Evolutionary conservation across 805 yeast genomes (phyloP), one percentile per base, ranked within the genome.

Genomic region (Metschnikowia colocasiae): DNA sequence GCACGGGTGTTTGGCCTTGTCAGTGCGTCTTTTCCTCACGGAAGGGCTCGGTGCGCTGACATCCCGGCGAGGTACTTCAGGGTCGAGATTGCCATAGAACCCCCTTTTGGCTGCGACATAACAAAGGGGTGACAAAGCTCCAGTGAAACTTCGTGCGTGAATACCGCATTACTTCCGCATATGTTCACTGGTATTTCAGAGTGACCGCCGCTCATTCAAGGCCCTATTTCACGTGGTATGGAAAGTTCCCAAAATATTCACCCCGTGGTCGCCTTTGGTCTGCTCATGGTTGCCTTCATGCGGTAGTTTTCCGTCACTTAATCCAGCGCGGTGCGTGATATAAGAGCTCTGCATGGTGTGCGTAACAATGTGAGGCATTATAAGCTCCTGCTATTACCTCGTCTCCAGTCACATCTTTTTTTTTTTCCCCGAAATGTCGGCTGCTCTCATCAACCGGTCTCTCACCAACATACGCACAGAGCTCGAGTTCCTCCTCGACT

Each of bases 371-470:
- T 30, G 36, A 32, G 4, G 30, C 43, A 13, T 23, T 15, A 20
- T 22, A 31, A 20, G 10, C 22, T 4, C 16, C 43, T 16, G 19
- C 16, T 6, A 16, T 23, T 13, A 15, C 22, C 16, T 16, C 8
- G 9, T 18, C 37, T 15, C 37, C 30, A 7, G 2, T 6, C 10
- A 4, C 43, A n/a, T 9, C 27, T 19, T n/a, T 29, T 30, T 18
- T 40, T 30, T 27, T 10, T 9, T 7, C 8, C 34, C 32, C 1
- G 8, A 29, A 13, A 71, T 67, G 76, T 69, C 75, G 10, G 67
- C 81, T 15, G 83, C 92, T 1, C 70, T 79, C 42, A 79, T 87
- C 51, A 87, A 87, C 69, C 81, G 96, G 56, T 86, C 96, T 3
- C 69, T 89, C 52, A 79, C 90, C 1, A 84, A 85, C 5, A 70